phyloP scores from a whole-genome alignment of 495 filamentous ascomycete genomes.

The Hypoxylon trugodes region DNA sequence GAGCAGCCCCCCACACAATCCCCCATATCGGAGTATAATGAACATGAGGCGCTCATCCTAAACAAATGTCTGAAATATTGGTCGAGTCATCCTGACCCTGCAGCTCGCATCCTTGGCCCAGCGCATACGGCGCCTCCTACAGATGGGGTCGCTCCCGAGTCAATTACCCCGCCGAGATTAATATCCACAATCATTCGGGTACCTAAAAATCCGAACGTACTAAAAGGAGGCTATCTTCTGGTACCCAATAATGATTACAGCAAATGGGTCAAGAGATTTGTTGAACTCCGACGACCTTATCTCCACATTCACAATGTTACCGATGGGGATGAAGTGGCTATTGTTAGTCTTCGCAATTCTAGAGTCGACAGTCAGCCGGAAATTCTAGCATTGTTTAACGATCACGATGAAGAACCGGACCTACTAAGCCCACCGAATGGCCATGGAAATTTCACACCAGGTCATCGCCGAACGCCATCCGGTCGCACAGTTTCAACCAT shows the following conservation, averaged over 20 bases:
- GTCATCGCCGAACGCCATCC: conserved; percentile 44
- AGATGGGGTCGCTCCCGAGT: conserved; percentile 63
- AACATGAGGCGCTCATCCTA: conserved; percentile 66
- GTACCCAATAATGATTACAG: conserved; percentile 77
- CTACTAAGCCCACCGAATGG: conserved; percentile 22
- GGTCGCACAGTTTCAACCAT: conserved; percentile 44
- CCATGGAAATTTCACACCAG: conserved; percentile 36
- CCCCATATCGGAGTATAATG: conserved; percentile 56
- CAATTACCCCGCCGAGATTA: conserved; percentile 59
- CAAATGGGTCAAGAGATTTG: conserved; percentile 88
- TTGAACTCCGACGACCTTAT: conserved; percentile 92
- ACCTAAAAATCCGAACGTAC: conserved; percentile 75
- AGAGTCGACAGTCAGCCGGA: conserved; percentile 89
- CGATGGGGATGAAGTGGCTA: conserved; percentile 87
- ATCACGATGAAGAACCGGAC: conserved; percentile 44
- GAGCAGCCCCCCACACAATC: conserved; percentile 23
- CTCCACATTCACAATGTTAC: conserved; percentile 85
- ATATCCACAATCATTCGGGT: conserved; percentile 74
- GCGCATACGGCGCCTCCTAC: conserved; percentile 78
- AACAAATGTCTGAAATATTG: conserved; percentile 80
- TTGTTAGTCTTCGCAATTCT: conserved; percentile 84
- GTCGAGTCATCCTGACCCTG: conserved; percentile 77
- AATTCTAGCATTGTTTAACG: conserved; percentile 76
- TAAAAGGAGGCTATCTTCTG: conserved; percentile 85
- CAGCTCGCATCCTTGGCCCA: conserved; percentile 74